Evolutionary conservation across 2,329 filamentous ascomycete genomes (phyloP), one percentile per base, ranked within the genome.

Genomic region (Neocucurbitaria cava): DNA sequence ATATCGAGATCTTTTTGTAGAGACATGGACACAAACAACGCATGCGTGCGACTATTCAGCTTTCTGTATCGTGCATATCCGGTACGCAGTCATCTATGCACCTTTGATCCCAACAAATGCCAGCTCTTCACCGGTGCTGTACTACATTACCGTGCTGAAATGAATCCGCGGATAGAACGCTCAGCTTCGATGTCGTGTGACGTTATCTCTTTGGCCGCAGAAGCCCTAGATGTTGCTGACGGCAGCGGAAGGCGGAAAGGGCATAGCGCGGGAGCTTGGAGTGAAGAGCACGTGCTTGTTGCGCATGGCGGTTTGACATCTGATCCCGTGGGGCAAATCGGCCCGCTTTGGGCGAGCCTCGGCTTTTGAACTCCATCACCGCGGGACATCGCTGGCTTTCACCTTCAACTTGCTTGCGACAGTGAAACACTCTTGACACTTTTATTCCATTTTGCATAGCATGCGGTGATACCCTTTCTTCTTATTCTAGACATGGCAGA

Each of bases 401-500:
- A 28, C 28, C 20, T 35, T 30, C 41, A 15, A 35, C 23, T 11
- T 47, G 8, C 28, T 18, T 38, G 17, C 20, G 24, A n/a, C 39
- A 6, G 15, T 24, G 11, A 43, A 24, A 10, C 24, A 30, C 44
- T 11, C 31, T 33, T 30, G 40, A 48, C 45, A 23, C 40, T 50
- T 56, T 41, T 46, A 15, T 40, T 53, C 58, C 30, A 24, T 23
- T 40, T 23, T 40, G 38, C 38, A 15, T 59, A 60, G 56, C 56
- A 62, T 62, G 65, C 61, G 50, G 54, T 66, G 64, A 69, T 65
- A 64, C 55, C 55, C 44, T 31, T 49, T 60, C 50, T 15, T 20
- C 42, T 44, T 35, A n/a, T 4, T 46, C 41, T 38, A 47, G 38
- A 78, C 65, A 90, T 90, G 87, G 81, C 85, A 47, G 87, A 90